Conservation (phyloP, 2,329 filamentous ascomycete species). For the Fusarium sp. region DNA sequence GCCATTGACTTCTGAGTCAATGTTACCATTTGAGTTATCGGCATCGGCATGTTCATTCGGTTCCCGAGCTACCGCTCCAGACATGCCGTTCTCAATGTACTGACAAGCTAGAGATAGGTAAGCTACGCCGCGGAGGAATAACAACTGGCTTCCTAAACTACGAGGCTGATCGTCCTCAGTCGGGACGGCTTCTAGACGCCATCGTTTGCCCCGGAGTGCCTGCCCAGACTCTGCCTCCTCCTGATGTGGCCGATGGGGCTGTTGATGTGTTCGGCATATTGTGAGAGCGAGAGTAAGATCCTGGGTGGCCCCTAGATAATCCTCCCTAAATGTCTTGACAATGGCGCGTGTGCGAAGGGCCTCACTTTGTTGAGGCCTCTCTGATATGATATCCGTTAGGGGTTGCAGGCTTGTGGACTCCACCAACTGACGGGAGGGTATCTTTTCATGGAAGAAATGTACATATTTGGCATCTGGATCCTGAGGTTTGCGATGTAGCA, state of each 20-base stretch:
- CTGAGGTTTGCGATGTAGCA: constrained; percentile 76
- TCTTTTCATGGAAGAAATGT: constrained; percentile 95
- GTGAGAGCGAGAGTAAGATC: constrained; percentile 78
- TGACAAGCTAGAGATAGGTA: constrained; percentile 80
- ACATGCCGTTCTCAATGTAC: constrained; percentile 70
- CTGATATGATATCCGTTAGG: constrained; percentile 75
- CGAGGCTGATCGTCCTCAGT: constrained; percentile 71
- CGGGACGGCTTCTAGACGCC: constrained; percentile 54
- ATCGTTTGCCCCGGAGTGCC: constrained; percentile 39
- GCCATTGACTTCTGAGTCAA: constrained; percentile 8
- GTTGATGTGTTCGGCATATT: constrained; percentile 65
- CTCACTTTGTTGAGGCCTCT: constrained; percentile 73
- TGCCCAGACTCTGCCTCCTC: constrained; percentile 63
- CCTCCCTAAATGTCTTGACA: constrained; percentile 80
- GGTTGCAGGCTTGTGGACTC: constrained; percentile 77
- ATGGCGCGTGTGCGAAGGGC: constrained; percentile 79
- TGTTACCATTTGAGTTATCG: constrained; percentile 1
- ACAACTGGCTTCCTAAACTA: constrained; percentile 79
- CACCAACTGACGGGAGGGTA: constrained; percentile 79
- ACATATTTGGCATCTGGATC: constrained; percentile 85
- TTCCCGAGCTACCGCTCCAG: constrained; percentile 28
- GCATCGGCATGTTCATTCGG: constrained; percentile 14
- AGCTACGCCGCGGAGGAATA: constrained; percentile 80
- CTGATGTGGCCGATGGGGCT: constrained; percentile 66
- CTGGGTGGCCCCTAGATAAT: constrained; percentile 75